These are phyloP conservation scores for Cystofilobasidium ferigula DNA, from an alignment of 768 basidiomycete genomes.

Conservation along the genomic window DNA sequence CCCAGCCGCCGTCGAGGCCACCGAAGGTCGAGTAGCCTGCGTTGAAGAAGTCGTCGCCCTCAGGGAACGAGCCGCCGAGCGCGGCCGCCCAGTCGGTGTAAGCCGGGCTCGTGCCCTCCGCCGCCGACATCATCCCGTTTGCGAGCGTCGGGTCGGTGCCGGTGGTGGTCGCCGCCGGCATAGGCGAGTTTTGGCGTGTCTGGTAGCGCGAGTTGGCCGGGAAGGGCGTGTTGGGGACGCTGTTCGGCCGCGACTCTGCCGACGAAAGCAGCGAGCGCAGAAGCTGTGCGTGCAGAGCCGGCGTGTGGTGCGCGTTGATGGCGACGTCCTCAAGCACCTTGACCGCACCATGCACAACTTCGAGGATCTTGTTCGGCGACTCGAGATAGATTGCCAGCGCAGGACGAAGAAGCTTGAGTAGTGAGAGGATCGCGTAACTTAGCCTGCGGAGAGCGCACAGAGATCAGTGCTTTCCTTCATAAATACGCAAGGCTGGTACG, in stretches of 20 bases:
- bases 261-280: conserved; percentile 52
- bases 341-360: conserved; percentile 67
- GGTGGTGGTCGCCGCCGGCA: neutral
- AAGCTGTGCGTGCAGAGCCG: conserved; percentile 76
- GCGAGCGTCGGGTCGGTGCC: neutral
- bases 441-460: neutral
- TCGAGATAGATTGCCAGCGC: conserved; percentile 48
- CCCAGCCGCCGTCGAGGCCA: neutral
- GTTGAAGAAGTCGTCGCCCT: neutral
- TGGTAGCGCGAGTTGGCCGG: neutral
- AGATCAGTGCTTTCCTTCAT: too few relatives aligned
- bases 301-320: conserved; percentile 70
- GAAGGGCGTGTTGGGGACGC: neutral
- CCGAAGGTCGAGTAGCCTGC: neutral
- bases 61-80: neutral
- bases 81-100: neutral
- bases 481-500: neutral
- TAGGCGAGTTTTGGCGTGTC: neutral
- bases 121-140: neutral
- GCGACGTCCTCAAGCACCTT: conserved; percentile 66
- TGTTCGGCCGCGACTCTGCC: conserved; percentile 20
- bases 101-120: neutral
- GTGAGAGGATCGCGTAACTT: conserved; percentile 49
- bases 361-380: conserved; percentile 42
- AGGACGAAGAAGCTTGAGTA: conserved; percentile 80